Percentiles rank a stretch among this genome's conserved stretches.
Conservation (phyloP, 371 early-diverging fungal genomes). For the Circinella umbellata region DNA sequence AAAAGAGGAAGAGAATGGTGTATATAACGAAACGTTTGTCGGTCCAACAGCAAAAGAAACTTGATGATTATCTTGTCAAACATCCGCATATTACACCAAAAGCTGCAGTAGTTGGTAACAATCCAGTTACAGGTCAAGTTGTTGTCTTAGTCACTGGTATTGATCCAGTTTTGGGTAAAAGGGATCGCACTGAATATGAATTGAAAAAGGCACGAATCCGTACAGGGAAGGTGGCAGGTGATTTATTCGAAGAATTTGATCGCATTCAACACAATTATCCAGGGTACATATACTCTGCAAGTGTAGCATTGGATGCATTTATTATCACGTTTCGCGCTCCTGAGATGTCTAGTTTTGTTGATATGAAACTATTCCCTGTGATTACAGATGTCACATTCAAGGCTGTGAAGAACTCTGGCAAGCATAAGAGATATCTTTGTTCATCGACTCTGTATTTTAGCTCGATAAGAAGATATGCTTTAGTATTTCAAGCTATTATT, state of each 20-base stretch:
- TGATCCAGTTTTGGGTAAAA: neutral
- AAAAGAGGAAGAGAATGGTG: too few species aligned
- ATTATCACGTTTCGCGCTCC: neutral
- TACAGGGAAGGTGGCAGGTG: neutral
- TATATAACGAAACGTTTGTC: neutral
- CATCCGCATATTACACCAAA: neutral
- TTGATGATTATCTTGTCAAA: neutral
- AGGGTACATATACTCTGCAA: neutral
- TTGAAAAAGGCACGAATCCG: neutral
- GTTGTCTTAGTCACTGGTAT: neutral
- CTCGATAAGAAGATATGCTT: neutral
- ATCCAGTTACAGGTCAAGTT: neutral
- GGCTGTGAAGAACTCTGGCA: neutral
- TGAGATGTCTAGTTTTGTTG: neutral
- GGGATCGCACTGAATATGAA: neutral
- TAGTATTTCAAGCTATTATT: conserved; percentile 1
- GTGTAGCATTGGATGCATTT: neutral
- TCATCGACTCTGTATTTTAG: neutral
- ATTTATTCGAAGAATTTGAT: neutral
- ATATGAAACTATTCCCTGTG: neutral
- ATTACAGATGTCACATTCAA: conserved; percentile 7
- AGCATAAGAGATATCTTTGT: neutral
- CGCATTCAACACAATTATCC: neutral
- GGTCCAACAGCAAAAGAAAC: neutral
- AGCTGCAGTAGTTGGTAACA: conserved; percentile 2